Base-by-base conservation (phyloP, 495 filamentous ascomycete species). In the Hamigera avellanea region DNA sequence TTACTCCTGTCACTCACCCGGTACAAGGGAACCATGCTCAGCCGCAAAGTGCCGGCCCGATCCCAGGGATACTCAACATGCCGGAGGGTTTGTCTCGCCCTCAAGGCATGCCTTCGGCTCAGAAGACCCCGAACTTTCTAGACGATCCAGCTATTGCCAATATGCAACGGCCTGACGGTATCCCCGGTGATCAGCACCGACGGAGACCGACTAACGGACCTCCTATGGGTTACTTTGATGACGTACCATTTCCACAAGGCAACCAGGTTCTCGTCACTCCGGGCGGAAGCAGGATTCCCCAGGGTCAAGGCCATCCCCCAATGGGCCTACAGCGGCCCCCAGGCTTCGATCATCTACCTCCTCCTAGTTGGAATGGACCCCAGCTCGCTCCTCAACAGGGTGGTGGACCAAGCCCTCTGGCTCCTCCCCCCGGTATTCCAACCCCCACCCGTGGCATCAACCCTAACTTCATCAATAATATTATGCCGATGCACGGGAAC, bases 131-230 rank as follows among this genome's bases (percentile, higher is more conserved):
- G 5, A 49, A 48, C 33, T 69, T 72, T 41, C 40, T 68, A 26
- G 61, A 72, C 40, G 64, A 70, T 16, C 57, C 64, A 1, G 56
- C 61, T 15, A 69, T 67, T 41, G 64, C 66, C 19, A 64, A 69
- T 35, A 59, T 66, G 52, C 64, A 63, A 36, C 51, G 62, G 34
- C 60, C 62, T 2, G 67, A 71, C 14, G 46, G 46, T 21, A 62
- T 42, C 17, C 31, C 35, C 8, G 44, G 43, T 32, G 44, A 60
- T n/a, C 61, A 61, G 27, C 53, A 61, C 27, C 60, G 59, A 25
- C 53, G 62, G 18, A 48, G 57, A 33, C 45, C 52, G 15, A 41
- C 52, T 2, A 65, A 69, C 29, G 64, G 55, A 9, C 66, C 57
- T 8, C 61, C 62, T 2, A 52, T 61, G 36, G 61, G 57, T 13